These are phyloP conservation scores for Sugiyamaella mastotermitis DNA, from an alignment of 805 yeast genomes.

Conservation along the genomic window DNA sequence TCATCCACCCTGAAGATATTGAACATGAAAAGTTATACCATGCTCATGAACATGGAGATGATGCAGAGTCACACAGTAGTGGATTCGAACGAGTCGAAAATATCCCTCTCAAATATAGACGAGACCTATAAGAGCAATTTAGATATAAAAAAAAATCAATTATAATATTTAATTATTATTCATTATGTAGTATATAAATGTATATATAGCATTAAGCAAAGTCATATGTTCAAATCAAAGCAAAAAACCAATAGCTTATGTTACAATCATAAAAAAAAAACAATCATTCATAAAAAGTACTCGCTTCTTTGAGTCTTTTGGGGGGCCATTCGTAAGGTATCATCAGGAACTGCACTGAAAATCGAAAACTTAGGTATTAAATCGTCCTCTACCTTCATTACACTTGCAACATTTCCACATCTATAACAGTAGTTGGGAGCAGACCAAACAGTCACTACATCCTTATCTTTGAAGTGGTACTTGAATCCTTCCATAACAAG, in stretches of 20 bases:
- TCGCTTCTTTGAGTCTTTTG: slow-evolving; percentile 23
- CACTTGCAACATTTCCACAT: slow-evolving; percentile 97
- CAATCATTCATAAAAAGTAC: slow-evolving; percentile 24
- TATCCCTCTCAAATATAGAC: slow-evolving; percentile 18
- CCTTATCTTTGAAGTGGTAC: slow-evolving; percentile 92
- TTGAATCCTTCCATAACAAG: slow-evolving; percentile 98
- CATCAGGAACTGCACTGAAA: slow-evolving; percentile 73
- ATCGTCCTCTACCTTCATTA: slow-evolving; percentile 89
- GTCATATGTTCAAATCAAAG: no score
- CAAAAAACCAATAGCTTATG: no score
- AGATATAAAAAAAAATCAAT: no score
- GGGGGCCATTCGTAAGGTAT: slow-evolving; percentile 21
- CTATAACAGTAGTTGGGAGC: slow-evolving; percentile 97
- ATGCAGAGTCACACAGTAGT: slow-evolving; percentile 14
- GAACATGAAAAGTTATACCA: slow-evolving; percentile 83
- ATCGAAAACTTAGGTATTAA: slow-evolving; percentile 86
- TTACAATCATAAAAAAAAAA: no score
- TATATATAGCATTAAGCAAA: no score
- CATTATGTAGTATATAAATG: no score
- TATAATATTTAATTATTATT: no score
- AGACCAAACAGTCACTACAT: slow-evolving; percentile 96
- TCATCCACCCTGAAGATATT: slow-evolving; percentile 81
- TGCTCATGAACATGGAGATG: slow-evolving; percentile 74
- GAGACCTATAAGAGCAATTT: no score
- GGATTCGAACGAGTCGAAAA: slow-evolving; percentile 17